phyloP scores from a whole-genome alignment of 192 early-diverging fungal genomes.

The Backusella westeae region DNA sequence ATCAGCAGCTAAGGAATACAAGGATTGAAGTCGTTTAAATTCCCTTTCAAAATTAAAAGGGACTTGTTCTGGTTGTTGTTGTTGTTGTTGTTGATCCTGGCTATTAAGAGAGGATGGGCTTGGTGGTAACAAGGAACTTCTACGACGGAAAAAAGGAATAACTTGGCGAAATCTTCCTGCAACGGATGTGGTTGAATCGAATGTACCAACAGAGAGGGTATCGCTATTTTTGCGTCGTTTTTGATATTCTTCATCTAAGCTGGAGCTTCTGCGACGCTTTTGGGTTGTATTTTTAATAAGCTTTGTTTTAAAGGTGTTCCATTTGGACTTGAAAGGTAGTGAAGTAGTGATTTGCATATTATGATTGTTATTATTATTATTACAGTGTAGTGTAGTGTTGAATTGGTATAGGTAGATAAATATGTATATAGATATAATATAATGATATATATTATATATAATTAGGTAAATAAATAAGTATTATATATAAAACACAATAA shows the following conservation, averaged over 20 bases:
- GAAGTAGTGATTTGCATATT: constrained; percentile 6
- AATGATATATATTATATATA: background rate
- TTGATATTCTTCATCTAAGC: background rate
- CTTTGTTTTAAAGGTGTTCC: constrained; percentile 9
- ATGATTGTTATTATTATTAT: background rate
- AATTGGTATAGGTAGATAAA: background rate
- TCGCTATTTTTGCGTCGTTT: constrained; percentile 8
- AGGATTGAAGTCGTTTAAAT: background rate
- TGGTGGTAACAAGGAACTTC: background rate
- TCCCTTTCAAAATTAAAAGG: constrained; percentile 4
- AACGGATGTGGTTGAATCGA: background rate
- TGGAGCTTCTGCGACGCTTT: background rate
- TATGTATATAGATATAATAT: background rate
- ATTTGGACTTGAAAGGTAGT: constrained; percentile 11
- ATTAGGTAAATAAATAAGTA: background rate
- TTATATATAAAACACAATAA: background rate
- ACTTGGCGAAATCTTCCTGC: constrained; percentile 10
- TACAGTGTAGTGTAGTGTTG: background rate
- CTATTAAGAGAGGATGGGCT: background rate
- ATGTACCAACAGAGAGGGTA: constrained; percentile 3
- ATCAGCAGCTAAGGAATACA: constrained; percentile 9
- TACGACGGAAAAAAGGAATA: constrained; percentile 9
- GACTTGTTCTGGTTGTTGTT: background rate
- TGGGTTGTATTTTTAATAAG: background rate
- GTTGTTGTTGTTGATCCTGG: background rate